Evolutionary conservation across 192 early-diverging fungal genomes (phyloP), one percentile per base, ranked within the genome.

Genomic region (Funneliformis mosseae): DNA sequence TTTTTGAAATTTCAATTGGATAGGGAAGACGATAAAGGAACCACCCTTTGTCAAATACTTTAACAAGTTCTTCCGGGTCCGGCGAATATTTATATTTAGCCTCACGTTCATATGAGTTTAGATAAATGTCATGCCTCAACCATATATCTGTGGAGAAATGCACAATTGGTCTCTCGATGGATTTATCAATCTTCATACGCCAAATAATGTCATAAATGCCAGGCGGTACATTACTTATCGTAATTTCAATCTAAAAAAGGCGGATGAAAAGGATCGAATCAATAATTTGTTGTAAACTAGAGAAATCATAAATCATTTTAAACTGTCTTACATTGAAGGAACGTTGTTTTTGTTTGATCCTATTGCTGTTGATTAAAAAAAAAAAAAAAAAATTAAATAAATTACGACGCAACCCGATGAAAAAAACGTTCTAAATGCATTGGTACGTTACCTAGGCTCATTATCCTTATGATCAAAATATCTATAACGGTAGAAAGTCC

Each of bases 31-130:
- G 10, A 28, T 50, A 25, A 73, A 50, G 42, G 28, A 73, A 73
- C 71, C 71, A 73, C 50, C 71, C 71, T 48, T 73, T 73, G 14
- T 73, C 71, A 73, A 25, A 48, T 33, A 43, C 42, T 48, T 11
- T 23, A 3, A n/a, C 2, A 46, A 73, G 45, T 25, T 73, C 43
- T 1, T 73, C 71, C 10, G 71, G 71, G 25, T 73, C 27, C 16
- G 71, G 71, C 3, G 71, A 73, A 48, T 48, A 73, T 50, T 73
- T 45, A 9, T 23, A 73, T 16, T 48, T 73, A 0, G 45, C 21
- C 50, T 73, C 71, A 4, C 71, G 43, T 73, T 73, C 71, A 25
- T 73, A 73, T 23, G 71, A 73, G 27, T 43, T 73, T n/a, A 73
- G 43, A 16, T 73, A 73, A 21, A 73, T 73, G 27, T 73, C 71